phyloP scores from a whole-genome alignment of 768 basidiomycete species.

The Daedalea quercina region DNA sequence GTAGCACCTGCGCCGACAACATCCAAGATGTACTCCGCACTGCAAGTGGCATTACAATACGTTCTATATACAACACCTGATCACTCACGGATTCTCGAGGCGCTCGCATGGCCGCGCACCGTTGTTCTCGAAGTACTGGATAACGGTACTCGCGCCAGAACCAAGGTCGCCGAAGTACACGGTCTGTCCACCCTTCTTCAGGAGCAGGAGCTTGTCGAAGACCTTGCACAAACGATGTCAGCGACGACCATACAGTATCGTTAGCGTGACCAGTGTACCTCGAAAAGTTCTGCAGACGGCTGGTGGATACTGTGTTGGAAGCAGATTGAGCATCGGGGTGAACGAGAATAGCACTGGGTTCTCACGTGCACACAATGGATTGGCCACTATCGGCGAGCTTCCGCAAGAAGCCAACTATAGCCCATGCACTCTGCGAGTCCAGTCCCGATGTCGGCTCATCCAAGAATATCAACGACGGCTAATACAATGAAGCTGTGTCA shows the following conservation, averaged over 20 bases:
- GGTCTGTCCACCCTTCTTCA: constrained; percentile 69
- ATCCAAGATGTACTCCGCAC: constrained; percentile 43
- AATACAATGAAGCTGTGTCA: neutral
- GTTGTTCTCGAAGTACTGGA: constrained; percentile 71
- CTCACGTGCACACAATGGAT: constrained; percentile 77
- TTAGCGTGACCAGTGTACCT: neutral
- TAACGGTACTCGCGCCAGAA: constrained; percentile 47
- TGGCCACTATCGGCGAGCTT: constrained; percentile 77
- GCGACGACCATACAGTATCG: too few relatives aligned
- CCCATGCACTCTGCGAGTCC: constrained; percentile 85
- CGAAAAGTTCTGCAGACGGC: neutral
- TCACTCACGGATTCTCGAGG: constrained; percentile 58
- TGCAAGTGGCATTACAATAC: constrained; percentile 8
- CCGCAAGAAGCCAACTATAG: constrained; percentile 68
- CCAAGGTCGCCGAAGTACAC: constrained; percentile 72
- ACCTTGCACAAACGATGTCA: constrained; percentile 53
- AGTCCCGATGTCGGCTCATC: constrained; percentile 87
- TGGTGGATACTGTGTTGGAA: neutral
- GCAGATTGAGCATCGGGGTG: neutral
- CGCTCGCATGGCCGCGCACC: constrained; percentile 57
- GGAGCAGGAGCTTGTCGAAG: constrained; percentile 73
- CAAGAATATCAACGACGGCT: constrained; percentile 75
- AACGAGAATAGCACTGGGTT: neutral
- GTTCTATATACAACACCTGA: too few relatives aligned
- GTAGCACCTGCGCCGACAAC: constrained; percentile 54